phyloP scores from a whole-genome alignment of 768 basidiomycete genomes.

The Kockovaella imperatae region DNA sequence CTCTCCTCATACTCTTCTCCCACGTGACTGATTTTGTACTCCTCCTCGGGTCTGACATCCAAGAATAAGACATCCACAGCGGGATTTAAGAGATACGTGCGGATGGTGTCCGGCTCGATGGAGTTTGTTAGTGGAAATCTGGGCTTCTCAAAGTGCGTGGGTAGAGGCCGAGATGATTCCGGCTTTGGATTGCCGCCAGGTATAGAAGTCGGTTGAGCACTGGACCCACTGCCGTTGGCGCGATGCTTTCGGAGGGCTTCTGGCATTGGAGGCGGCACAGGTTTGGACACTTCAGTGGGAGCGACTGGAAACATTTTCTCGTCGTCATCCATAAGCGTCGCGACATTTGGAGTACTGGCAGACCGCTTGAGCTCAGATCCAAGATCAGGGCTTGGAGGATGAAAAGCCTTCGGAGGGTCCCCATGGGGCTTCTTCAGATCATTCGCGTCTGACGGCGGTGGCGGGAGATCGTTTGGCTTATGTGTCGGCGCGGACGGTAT shows the following conservation, averaged over 20 bases:
- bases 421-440: not conserved
- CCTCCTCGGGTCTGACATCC: constrained; percentile 70
- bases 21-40: constrained; percentile 69
- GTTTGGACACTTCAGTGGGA: too few species aligned
- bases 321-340: not conserved
- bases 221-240: not conserved
- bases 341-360: constrained; percentile 9
- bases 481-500: constrained; percentile 30
- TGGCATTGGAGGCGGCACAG: too few species aligned
- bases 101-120: constrained; percentile 56
- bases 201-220: not conserved
- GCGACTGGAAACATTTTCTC: not conserved
- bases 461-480: constrained; percentile 14
- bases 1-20: constrained; percentile 50
- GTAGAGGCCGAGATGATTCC: not conserved
- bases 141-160: constrained; percentile 18
- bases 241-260: too few species aligned
- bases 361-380: constrained; percentile 3
- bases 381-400: constrained; percentile 3
- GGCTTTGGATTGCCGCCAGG: not conserved
- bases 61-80: constrained; percentile 62
- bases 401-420: too few species aligned
- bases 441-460: not conserved
- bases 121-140: constrained; percentile 57
- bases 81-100: constrained; percentile 53